Conservation (phyloP, 768 basidiomycete species). For the Suillus cothurnatus region DNA sequence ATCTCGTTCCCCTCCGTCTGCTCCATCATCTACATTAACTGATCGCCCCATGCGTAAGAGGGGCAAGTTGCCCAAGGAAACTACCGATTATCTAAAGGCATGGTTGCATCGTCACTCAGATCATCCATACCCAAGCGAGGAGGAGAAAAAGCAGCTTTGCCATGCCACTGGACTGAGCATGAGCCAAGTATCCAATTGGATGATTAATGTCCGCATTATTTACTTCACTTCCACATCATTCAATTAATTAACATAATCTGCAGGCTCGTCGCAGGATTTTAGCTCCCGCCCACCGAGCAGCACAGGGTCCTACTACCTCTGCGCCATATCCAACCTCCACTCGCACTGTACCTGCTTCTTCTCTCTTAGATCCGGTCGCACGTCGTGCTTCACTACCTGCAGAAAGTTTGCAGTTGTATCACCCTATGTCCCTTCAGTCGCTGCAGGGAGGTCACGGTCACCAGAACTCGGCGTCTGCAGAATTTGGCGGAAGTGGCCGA, state of each 20-base stretch:
- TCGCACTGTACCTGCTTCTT: slow-evolving; percentile 27
- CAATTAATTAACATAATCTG: slow-evolving; percentile 17
- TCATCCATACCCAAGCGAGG: slow-evolving; percentile 87
- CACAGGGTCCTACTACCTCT: slow-evolving; percentile 76
- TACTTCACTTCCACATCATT: slow-evolving; percentile 28
- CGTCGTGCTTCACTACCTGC: slow-evolving; percentile 71
- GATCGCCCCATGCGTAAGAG: slow-evolving; percentile 82
- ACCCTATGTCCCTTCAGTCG: slow-evolving; percentile 77
- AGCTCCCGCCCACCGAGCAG: slow-evolving; percentile 77
- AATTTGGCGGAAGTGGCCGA: slow-evolving; percentile 46
- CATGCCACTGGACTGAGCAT: slow-evolving; percentile 85
- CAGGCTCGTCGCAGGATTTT: slow-evolving; percentile 84
- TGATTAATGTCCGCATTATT: slow-evolving; percentile 71
- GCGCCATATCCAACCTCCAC: slow-evolving; percentile 63
- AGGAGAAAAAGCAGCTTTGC: slow-evolving; percentile 89
- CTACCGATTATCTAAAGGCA: slow-evolving; percentile 85
- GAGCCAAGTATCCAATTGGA: slow-evolving; percentile 92
- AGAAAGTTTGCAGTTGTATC: slow-evolving; percentile 74
- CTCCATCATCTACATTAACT: slow-evolving; percentile 59
- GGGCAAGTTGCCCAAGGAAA: slow-evolving; percentile 88
- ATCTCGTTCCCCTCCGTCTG: slow-evolving; percentile 54
- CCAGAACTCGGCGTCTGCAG: slow-evolving; percentile 34
- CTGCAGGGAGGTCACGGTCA: slow-evolving; percentile 35
- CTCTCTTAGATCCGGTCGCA: slow-evolving; percentile 40
- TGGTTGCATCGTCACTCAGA: slow-evolving; percentile 89